Conservation (phyloP, 2,329 filamentous ascomycete genomes). For the Trichophyton simii region DNA sequence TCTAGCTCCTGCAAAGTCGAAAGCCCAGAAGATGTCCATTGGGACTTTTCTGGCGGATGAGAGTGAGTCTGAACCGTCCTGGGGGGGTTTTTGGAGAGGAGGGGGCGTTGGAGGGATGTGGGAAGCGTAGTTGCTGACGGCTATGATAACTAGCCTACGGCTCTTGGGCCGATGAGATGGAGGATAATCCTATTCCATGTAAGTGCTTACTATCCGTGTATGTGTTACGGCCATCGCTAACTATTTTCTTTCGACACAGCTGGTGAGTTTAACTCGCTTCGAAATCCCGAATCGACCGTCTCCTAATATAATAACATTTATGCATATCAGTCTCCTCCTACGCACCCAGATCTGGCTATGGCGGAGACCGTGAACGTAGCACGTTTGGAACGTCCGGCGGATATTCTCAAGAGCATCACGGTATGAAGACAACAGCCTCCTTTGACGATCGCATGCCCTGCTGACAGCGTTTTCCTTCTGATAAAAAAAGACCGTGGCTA, state of each 20-base stretch:
- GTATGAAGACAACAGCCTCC: not conserved
- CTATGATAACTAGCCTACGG: constrained; percentile 49
- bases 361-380: constrained; percentile 36
- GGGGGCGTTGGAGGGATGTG: not conserved
- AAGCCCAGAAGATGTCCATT: constrained; percentile 93
- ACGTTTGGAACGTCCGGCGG: not conserved
- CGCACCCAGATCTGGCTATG: constrained; percentile 33
- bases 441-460: not conserved
- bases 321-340: constrained; percentile 23
- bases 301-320: not conserved
- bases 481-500: constrained; percentile 23
- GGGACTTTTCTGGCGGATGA: constrained; percentile 89
- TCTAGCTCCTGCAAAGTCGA: constrained; percentile 81
- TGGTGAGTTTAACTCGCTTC: constrained; percentile 3
- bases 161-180: constrained; percentile 98
- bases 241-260: constrained; percentile 2
- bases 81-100: not conserved
- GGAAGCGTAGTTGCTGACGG: constrained; percentile 15
- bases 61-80: constrained; percentile 47
- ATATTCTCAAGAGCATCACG: not conserved
- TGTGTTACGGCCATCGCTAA: constrained; percentile 6
- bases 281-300: not conserved
- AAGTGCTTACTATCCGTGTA: constrained; percentile 27
- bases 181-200: constrained; percentile 67
- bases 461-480: not conserved